These are phyloP conservation scores for Lactarius deliciosus DNA, from an alignment of 768 basidiomycete genomes.

Conservation along the genomic window DNA sequence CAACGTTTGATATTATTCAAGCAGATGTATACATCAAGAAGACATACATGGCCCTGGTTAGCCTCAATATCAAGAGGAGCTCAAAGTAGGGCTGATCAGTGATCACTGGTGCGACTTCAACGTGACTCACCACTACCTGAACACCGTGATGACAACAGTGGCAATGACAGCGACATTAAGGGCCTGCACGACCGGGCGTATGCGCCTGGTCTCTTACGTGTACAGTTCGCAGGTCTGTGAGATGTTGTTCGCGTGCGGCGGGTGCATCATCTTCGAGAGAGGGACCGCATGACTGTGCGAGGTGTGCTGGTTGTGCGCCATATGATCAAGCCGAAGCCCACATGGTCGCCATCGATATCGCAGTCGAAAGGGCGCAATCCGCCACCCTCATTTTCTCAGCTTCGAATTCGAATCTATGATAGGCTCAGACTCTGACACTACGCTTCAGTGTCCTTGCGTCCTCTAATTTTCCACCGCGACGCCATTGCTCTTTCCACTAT, in stretches of 20 bases:
- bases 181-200: too few relatives aligned
- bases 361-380: constrained; percentile 5
- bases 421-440: neutral
- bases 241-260: neutral
- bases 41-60: too few relatives aligned
- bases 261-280: neutral
- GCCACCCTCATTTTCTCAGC: constrained; percentile 3
- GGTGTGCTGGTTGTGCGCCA: constrained; percentile 1
- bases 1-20: too few relatives aligned
- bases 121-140: too few relatives aligned
- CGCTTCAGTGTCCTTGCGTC: neutral
- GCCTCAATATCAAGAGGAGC: too few relatives aligned
- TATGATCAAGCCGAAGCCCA: constrained; percentile 11
- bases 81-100: too few relatives aligned
- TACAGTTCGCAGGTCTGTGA: neutral
- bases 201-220: neutral
- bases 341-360: constrained; percentile 19
- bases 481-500: constrained; percentile 23
- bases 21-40: too few relatives aligned
- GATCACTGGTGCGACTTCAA: too few relatives aligned
- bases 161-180: too few relatives aligned
- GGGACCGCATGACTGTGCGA: constrained; percentile 15
- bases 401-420: neutral
- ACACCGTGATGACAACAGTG: too few relatives aligned
- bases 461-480: neutral